Base-by-base conservation (phyloP, 495 filamentous ascomycete species). In the Neurospora hispaniola region DNA sequence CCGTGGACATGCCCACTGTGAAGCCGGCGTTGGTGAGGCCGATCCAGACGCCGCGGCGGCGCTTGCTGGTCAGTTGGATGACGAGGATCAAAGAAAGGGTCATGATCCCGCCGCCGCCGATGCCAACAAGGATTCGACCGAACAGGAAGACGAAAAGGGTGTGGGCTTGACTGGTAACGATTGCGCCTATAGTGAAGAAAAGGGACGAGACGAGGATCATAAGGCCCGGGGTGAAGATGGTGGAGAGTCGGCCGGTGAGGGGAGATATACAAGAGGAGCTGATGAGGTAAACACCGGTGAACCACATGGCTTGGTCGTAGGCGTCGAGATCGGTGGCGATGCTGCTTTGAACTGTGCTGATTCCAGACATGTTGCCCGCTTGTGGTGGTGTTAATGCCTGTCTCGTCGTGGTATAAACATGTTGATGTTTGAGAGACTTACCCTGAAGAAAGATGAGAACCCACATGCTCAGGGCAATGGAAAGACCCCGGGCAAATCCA, bases 351-450 rank as follows among this genome's bases (percentile, higher is more conserved):
- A 89, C 90, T 38, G 92, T 94, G 6, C 90, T 80, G 73, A 95
- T 88, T 75, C 92, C 88, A 39, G 88, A 90, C 84, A 93, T 92
- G 79, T 95, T 94, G 74, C 86, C 87, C 5, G 89, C 89, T 90
- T 70, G 41, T 16, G 40, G 6, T 31, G 11, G 0, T 46, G 69
- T 74, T 31, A 78, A 11, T 1, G 3, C 7, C 42, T 10, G 54
- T 11, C 14, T 35, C 2, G 6, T 31, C 2, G 27, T 31, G 16
- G 0, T 38, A 38, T 38, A 4, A 4, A 9, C 11, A 18, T 23
- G 70, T 38, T 18, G 5, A 9, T 10, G 38, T 23, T 0, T 0
- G 39, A 42, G 5, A 42, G 16, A 38, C 78, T 10, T 75, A 81
- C 81, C 81, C 75, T 82, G 82, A 18, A 86, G 71, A 74, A 86